Evolutionary conservation across 2,329 filamentous ascomycete species (phyloP).

Genomic region (Thelonectria rubi): DNA sequence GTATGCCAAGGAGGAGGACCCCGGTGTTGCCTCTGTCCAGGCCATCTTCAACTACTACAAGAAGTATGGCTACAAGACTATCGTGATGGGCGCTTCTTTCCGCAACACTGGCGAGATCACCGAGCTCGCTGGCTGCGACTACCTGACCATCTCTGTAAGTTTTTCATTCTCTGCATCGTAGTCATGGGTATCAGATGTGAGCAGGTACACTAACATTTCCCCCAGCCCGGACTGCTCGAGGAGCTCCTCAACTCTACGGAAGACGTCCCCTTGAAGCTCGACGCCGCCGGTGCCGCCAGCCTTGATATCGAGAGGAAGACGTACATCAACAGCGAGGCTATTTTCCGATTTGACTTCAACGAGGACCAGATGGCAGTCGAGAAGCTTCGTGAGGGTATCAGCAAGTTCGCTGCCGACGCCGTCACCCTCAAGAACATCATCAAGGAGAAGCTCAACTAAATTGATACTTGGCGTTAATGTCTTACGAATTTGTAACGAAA

Average conservation of each 20-base stretch:
- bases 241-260: slow-evolving; percentile 87
- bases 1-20: slow-evolving; percentile 89
- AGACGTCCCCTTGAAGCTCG: slow-evolving; percentile 90
- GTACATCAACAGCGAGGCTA: slow-evolving; percentile 89
- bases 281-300: slow-evolving; percentile 69
- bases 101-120: slow-evolving; percentile 96
- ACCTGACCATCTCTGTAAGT: slow-evolving; percentile 94
- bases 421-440: slow-evolving; percentile 93
- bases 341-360: slow-evolving; percentile 99
- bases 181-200: neutral
- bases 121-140: slow-evolving; percentile 97
- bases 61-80: slow-evolving; percentile 99
- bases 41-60: slow-evolving; percentile 99
- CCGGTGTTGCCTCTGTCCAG: slow-evolving; percentile 94
- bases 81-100: slow-evolving; percentile 99
- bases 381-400: slow-evolving; percentile 99
- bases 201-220: slow-evolving; percentile 21
- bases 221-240: slow-evolving; percentile 89
- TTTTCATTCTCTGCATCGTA: neutral
- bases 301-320: slow-evolving; percentile 86
- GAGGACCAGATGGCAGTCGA: slow-evolving; percentile 99
- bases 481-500: slow-evolving; percentile 11
- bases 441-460: slow-evolving; percentile 79
- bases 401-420: slow-evolving; percentile 97
- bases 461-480: slow-evolving; percentile 16